phyloP scores from a whole-genome alignment of 148 eudicot species.

The Heliamphora exappendiculata region DNA sequence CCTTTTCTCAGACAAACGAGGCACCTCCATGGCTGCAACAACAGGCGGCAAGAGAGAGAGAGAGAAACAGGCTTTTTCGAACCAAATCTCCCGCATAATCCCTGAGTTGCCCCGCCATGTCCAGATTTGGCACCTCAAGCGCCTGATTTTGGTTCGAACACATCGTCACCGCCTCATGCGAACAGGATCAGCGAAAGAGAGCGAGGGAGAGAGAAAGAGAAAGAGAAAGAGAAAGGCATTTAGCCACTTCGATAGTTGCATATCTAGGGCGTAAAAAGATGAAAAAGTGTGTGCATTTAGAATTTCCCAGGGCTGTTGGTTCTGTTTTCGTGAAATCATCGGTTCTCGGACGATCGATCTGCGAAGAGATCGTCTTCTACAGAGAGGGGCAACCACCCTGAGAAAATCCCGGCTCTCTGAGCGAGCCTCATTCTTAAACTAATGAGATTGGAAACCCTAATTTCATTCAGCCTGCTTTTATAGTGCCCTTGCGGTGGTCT shows the following conservation, averaged over 20 bases:
- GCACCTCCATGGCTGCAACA: constrained; percentile 18
- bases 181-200: not conserved
- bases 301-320: constrained; percentile 10
- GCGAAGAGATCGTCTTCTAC: not conserved
- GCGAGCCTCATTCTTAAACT: constrained; percentile 18
- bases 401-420: constrained; percentile 10
- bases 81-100: not conserved
- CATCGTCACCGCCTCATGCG: constrained; percentile 13
- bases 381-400: constrained; percentile 18
- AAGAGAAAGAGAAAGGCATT: not conserved
- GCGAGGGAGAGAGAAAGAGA: not conserved
- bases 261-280: too few species aligned
- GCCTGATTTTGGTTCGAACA: not conserved
- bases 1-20: constrained; percentile 16
- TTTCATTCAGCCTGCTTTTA: too few species aligned
- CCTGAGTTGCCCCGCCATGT: constrained; percentile 20
- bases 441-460: too few species aligned
- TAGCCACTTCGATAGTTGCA: not conserved
- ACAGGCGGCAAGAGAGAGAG: constrained; percentile 8
- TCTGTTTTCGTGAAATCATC: constrained; percentile 5
- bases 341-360: not conserved
- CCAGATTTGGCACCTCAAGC: not conserved
- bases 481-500: too few species aligned
- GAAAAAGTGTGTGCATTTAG: not conserved
- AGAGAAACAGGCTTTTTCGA: not conserved